Evolutionary conservation across 2,329 filamentous ascomycete species (phyloP).

Genomic region (Alternaria arborescens): DNA sequence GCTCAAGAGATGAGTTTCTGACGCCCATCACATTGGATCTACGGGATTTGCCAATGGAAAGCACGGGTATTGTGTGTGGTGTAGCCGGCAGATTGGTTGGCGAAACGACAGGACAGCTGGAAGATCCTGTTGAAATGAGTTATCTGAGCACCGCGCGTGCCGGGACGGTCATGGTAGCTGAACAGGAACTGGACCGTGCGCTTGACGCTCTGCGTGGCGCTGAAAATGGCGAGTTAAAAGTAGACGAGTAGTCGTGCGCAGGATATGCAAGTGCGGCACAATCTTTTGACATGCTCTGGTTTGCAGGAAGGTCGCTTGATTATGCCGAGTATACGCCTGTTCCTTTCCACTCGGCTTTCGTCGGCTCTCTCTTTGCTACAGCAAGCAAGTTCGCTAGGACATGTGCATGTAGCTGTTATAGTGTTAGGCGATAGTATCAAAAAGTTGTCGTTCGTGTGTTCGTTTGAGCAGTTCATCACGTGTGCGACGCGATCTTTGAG

Average conservation of each 20-base stretch:
- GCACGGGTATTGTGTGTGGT: slow-evolving; percentile 93
- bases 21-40: slow-evolving; percentile 91
- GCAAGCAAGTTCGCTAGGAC: not conserved
- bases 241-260: not conserved
- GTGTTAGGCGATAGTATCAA: not conserved
- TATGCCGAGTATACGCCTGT: not conserved
- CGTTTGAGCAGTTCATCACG: not conserved
- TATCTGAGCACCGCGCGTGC: slow-evolving; percentile 90
- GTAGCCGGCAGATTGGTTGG: slow-evolving; percentile 84
- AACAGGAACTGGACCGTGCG: slow-evolving; percentile 76
- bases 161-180: slow-evolving; percentile 85
- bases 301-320: not conserved
- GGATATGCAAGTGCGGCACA: not conserved
- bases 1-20: slow-evolving; percentile 74
- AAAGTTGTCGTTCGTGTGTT: not conserved
- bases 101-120: slow-evolving; percentile 62
- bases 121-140: slow-evolving; percentile 74
- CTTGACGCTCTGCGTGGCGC: slow-evolving; percentile 70
- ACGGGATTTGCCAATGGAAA: slow-evolving; percentile 80
- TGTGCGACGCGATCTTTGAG: not conserved
- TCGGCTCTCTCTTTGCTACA: not conserved
- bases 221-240: slow-evolving; percentile 34
- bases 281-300: not conserved
- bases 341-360: not conserved
- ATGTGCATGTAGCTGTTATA: not conserved